These are phyloP conservation scores for Xylaria sp. DNA, from an alignment of 2,329 filamentous ascomycete species.

Conservation along the genomic window DNA sequence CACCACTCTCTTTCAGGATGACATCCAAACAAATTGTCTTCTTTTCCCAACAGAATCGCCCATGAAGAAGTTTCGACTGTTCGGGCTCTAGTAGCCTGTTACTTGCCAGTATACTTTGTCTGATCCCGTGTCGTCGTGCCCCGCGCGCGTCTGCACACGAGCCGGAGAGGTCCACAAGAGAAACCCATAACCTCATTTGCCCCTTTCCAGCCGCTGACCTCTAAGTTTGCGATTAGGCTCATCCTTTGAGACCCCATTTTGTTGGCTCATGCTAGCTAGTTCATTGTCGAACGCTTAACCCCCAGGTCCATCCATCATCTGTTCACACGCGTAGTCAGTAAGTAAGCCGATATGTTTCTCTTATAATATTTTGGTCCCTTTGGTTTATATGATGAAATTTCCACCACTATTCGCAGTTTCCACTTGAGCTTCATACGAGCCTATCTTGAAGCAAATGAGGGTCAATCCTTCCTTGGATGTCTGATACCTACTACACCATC, in stretches of 20 bases:
- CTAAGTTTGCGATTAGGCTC: not conserved
- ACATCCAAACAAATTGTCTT: conserved; percentile 77
- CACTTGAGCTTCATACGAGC: conserved; percentile 78
- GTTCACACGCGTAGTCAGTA: not conserved
- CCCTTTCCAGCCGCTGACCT: conserved; percentile 20
- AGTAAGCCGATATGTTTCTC: conserved; percentile 13
- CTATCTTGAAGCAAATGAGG: conserved; percentile 76
- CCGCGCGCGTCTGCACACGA: conserved; percentile 20
- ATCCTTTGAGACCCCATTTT: not conserved
- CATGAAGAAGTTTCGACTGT: conserved; percentile 79
- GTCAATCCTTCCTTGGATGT: conserved; percentile 80
- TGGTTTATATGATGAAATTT: conserved; percentile 63
- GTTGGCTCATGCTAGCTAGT: not conserved
- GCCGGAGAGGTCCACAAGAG: conserved; percentile 22
- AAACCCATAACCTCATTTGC: not conserved
- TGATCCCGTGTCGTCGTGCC: conserved; percentile 59
- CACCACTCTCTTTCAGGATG: conserved; percentile 70
- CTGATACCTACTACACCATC: conserved; percentile 59
- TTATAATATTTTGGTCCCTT: not conserved
- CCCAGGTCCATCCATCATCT: not conserved
- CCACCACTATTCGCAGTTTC: conserved; percentile 88
- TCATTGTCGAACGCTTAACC: not conserved
- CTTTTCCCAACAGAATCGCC: conserved; percentile 91
- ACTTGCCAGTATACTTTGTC: conserved; percentile 92
- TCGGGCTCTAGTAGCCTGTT: conserved; percentile 77